Base-by-base conservation (phyloP, 495 filamentous ascomycete species). In the Penicillium parvum region DNA sequence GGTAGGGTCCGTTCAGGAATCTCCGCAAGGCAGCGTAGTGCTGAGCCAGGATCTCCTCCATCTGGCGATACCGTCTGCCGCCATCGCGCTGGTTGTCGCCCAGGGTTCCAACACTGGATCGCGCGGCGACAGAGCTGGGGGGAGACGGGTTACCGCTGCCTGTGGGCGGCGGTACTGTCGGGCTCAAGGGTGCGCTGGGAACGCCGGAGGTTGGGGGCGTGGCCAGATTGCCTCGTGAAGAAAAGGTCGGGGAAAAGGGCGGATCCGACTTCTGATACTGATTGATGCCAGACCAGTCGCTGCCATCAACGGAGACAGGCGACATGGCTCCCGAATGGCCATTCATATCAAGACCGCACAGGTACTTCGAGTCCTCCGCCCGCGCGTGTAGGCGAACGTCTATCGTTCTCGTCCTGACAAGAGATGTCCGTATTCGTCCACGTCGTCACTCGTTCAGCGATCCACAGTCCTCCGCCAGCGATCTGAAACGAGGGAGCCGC, bases 281-380 rank as follows among this genome's bases (percentile, higher is more conserved):
- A 35, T 82, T 79, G 47, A 85, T 77, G 36, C 82, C 84, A 16
- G 88, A 90, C 89, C 88, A 95, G 66, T 95, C 89, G 68, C 83
- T 94, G 52, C 84, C 80, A 58, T 79, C 82, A 57, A 82, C 80
- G 62, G 88, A 91, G 61, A 87, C 82, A 60, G 88, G 88, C 61
- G 88, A 91, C 67, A 90, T 80, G 49, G 86, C 84, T 62, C 76
- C 78, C 52, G 72, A 66, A 50, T 69, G 73, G 48, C 69, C 77
- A 73, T 79, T 81, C 81, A 84, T 60, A 47, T 82, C 53, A 52
- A 45, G 50, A 34, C 40, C 45, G 37, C 25, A 28, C 38, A 21
- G 37, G 37, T 38, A 32, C 10, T 15, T 40, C 20, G 35, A 28
- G 14, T 43, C 26, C 35, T 49, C 32, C 17, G 41, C 32, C 23